Evolutionary conservation across 2,329 filamentous ascomycete species (phyloP), one percentile per base, ranked within the genome.

Genomic region (Colletotrichum salicis): DNA sequence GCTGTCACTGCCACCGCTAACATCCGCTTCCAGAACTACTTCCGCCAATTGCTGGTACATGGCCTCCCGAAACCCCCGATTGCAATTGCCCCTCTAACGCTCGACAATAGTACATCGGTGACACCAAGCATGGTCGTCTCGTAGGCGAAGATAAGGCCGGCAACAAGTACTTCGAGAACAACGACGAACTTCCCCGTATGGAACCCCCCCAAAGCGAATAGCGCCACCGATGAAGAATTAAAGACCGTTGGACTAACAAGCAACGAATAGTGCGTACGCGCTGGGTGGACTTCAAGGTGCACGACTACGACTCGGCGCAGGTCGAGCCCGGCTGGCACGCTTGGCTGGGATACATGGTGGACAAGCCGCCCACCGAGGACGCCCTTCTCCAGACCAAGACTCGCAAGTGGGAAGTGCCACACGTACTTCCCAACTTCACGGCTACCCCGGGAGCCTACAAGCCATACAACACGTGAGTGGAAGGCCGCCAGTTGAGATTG

Each of bases 101-200:
- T 64, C 56, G 37, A 67, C 63, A 74, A 82, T 76, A 90, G 88
- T 88, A 90, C 77, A 89, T 90, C 75, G 88, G 96, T 86, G 96
- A 99, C 85, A 99, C 96, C 84, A 99, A 99, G 87, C 91, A 93
- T 80, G 97, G 96, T 79, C 91, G 90, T 55, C 88, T 97, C 76
- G 90, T 99, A 76, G 96, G 92, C 78, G 89, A 86, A 79, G 96
- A 99, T 86, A 90, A 91, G 83, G 97, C 92, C 81, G 97, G 96
- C 83, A 99, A 99, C 91, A 98, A 97, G 86, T 99, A 89, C 89
- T 99, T 90, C 82, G 96, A 99, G 89, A 98, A 99, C 87, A 84
- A 90, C 79, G 95, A 98, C 81, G 96, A 99, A 84, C 88, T 99
- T 72, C 96, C 96, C 70, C 87, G 94, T 97, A 87, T 81, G 92